These are phyloP conservation scores for Bondarzewia mesenterica DNA, from an alignment of 1,284 basidiomycete genomes.

Conservation along the genomic window DNA sequence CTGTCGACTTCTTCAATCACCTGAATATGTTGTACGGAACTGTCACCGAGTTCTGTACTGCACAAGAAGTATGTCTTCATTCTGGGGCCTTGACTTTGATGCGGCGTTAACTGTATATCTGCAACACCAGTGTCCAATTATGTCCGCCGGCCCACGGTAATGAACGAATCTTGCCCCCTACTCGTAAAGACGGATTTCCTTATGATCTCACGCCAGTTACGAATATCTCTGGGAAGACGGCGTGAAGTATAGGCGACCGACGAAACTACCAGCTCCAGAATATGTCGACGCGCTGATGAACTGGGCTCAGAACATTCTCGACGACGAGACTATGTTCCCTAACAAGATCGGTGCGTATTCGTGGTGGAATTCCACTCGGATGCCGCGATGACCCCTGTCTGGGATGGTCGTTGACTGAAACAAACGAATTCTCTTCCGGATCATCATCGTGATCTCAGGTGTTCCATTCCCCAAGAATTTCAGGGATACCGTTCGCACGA, in stretches of 20 bases:
- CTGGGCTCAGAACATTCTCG: slow-evolving; percentile 91
- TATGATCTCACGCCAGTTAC: slow-evolving; percentile 44
- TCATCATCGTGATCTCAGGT: slow-evolving; percentile 36
- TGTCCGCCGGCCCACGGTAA: slow-evolving; percentile 96
- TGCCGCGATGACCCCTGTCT: too few relatives aligned
- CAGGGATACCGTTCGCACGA: slow-evolving; percentile 85
- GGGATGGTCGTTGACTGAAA: too few relatives aligned
- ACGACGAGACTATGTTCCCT: slow-evolving; percentile 91
- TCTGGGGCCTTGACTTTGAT: too few relatives aligned
- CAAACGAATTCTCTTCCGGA: neutral
- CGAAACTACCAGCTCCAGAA: slow-evolving; percentile 89
- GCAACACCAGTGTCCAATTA: slow-evolving; percentile 80
- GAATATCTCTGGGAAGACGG: slow-evolving; percentile 99
- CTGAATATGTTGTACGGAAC: slow-evolving; percentile 96
- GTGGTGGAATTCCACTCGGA: neutral
- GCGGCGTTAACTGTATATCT: too few relatives aligned
- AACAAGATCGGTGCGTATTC: slow-evolving; percentile 76
- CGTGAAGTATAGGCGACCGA: slow-evolving; percentile 84
- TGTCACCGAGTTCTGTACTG: slow-evolving; percentile 94
- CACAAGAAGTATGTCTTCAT: slow-evolving; percentile 64
- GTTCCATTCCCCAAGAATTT: slow-evolving; percentile 92
- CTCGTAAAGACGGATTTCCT: neutral
- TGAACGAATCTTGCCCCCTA: too few relatives aligned
- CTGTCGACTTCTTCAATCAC: slow-evolving; percentile 95
- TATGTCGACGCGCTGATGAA: slow-evolving; percentile 99